A percentile compares a stretch with the other conserved stretches of the same genome.
Conservation (phyloP, 208 protist species). For the Crithidia thermophila region DNA sequence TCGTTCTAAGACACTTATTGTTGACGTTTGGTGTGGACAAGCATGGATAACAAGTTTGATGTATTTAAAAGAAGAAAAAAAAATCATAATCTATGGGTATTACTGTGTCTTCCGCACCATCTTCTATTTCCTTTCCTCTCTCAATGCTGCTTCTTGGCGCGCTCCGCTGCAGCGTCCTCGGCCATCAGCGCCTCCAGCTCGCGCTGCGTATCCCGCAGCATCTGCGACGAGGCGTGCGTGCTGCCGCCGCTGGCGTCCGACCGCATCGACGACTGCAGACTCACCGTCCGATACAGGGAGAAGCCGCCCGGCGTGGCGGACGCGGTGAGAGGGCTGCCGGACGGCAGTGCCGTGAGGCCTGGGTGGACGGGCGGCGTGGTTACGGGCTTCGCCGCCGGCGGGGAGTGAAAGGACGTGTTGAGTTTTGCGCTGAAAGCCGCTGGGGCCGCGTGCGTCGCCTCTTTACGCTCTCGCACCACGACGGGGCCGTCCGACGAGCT, state of each 20-base stretch:
- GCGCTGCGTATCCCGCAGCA: slow-evolving; percentile 69
- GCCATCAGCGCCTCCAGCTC: slow-evolving; percentile 69
- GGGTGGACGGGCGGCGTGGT: slow-evolving; percentile 29
- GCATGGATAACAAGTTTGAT: no score
- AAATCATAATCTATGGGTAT: background rate
- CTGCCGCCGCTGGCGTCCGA: slow-evolving; percentile 30
- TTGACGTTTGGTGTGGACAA: no score
- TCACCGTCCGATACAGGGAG: slow-evolving; percentile 3
- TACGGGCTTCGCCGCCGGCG: slow-evolving; percentile 5
- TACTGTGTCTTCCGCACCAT: background rate
- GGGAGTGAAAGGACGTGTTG: background rate
- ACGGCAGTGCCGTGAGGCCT: background rate
- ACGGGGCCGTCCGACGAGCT: slow-evolving; percentile 16
- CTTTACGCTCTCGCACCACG: no score
- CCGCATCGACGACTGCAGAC: slow-evolving; percentile 22
- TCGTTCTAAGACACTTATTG: no score
- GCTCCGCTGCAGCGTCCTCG: slow-evolving; percentile 42
- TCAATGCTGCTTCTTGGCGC: slow-evolving; percentile 3
- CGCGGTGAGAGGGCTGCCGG: slow-evolving; percentile 10
- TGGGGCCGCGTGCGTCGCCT: background rate
- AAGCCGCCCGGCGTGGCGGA: background rate
- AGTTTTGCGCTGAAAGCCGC: background rate
- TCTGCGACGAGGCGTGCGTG: slow-evolving; percentile 48
- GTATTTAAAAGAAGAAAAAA: no score
- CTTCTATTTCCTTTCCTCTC: background rate